Evolutionary conservation across 75 land plant species (phyloP), one percentile per base, ranked within the genome.

Genomic region (Pinus tabuliformis): DNA sequence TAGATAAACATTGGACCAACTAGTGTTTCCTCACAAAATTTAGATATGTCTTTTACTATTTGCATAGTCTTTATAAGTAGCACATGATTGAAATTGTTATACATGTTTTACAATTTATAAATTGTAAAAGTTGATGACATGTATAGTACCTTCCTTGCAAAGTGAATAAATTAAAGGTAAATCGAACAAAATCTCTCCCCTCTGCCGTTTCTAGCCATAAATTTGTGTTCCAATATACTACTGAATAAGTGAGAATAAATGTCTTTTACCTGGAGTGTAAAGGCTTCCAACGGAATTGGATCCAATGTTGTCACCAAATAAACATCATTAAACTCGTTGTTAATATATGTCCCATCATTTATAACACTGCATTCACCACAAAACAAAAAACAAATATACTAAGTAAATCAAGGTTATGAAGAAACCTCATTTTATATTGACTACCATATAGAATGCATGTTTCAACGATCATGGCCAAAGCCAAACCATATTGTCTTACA

Each of bases 321-420:
- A 13, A 95, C 98, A 84, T 95, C 98, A 74, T 85, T 78, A 75
- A 73, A 94, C 79, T 95, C 98, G 73, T 95, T 95, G 74, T 95
- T 93, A 37, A 93, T 93, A 77, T 58, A 95, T 17, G 66, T 89
- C 9, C 98, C 98, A 88, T 88, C 77, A 81, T 95, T 95, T 73
- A 79, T 83, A 33, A 87, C 86, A 77, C 98, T 95, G 82, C 84
- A 87, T 59, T 14, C 73, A 75, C 56, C 79, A 76, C 58, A 37
- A 20, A 0, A 42, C 42, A 18, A 68, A 18, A 12, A 30, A 3
- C 42, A 37, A 22, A 73, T 72, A 33, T 33, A 11, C 11, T 30
- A 61, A 17, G 70, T 59, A 64, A 12, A 64, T 24, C 5, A 65
- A 36, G 18, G 57, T 68, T 42, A 79, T 52, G 13, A 14, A 68